Evolutionary conservation across 352 stramenopile species (phyloP).

Genomic region (Pythium rhizo-oryzae): DNA sequence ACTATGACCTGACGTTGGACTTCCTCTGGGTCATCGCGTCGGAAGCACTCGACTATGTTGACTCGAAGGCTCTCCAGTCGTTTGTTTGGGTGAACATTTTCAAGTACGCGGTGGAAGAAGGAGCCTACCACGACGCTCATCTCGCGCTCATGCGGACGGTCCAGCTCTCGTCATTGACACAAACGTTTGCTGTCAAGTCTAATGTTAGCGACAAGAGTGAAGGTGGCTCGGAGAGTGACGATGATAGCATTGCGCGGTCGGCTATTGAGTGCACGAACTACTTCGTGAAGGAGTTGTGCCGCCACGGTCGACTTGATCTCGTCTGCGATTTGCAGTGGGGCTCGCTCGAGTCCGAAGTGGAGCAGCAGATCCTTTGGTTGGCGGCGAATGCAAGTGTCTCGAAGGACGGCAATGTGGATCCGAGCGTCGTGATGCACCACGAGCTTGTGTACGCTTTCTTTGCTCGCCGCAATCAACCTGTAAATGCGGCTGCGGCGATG

Average conservation of each 20-base stretch:
- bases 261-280: slow-evolving; percentile 71
- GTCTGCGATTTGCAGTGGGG: slow-evolving; percentile 80
- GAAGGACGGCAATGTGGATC: slow-evolving; percentile 43
- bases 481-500: slow-evolving; percentile 63
- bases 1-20: slow-evolving; percentile 53
- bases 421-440: slow-evolving; percentile 55
- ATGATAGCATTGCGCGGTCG: slow-evolving; percentile 35
- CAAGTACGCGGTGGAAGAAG: slow-evolving; percentile 75
- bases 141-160: slow-evolving; percentile 74
- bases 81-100: slow-evolving; percentile 88
- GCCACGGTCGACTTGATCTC: slow-evolving; percentile 64
- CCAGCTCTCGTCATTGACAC: slow-evolving; percentile 39
- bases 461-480: slow-evolving; percentile 58
- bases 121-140: slow-evolving; percentile 62
- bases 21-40: slow-evolving; percentile 74
- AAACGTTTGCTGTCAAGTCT: slow-evolving; percentile 12
- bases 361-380: slow-evolving; percentile 76
- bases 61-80: slow-evolving; percentile 50
- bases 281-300: slow-evolving; percentile 73
- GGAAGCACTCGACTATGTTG: slow-evolving; percentile 44
- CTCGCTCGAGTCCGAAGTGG: slow-evolving; percentile 54
- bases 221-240: slow-evolving; percentile 4
- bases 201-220: slow-evolving; percentile 17
- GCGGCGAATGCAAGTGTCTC: slow-evolving; percentile 66
- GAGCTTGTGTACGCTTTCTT: slow-evolving; percentile 78